These are phyloP conservation scores for Xylariaceae sp. DNA, from an alignment of 2,329 filamentous ascomycete genomes.

Conservation along the genomic window DNA sequence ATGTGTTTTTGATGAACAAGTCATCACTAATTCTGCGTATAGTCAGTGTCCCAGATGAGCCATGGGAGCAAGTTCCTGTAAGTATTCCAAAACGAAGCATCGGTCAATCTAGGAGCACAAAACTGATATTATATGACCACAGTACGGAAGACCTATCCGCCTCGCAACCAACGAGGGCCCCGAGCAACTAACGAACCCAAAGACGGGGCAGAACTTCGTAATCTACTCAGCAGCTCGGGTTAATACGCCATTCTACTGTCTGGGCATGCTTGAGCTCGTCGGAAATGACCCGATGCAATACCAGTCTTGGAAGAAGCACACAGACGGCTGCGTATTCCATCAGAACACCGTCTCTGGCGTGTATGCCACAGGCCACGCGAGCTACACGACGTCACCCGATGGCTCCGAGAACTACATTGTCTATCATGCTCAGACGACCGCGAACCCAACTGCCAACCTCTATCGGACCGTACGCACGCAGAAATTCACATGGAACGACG, in stretches of 20 bases:
- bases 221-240: conserved; percentile 36
- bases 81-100: too few species aligned
- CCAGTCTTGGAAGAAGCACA: conserved; percentile 34
- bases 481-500: conserved; percentile 33
- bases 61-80: conserved; percentile 34
- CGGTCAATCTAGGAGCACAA: too few species aligned
- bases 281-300: conserved; percentile 36
- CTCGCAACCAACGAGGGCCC: conserved; percentile 36
- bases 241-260: conserved; percentile 36
- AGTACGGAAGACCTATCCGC: conserved; percentile 32
- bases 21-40: too few species aligned
- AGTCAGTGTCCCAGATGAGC: conserved; percentile 32
- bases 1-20: too few species aligned
- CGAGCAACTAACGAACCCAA: conserved; percentile 35
- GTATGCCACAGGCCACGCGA: conserved; percentile 35
- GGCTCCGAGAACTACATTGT: conserved; percentile 33
- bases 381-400: conserved; percentile 33
- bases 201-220: conserved; percentile 34
- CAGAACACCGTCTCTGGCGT: conserved; percentile 31
- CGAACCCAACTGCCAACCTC: conserved; percentile 29
- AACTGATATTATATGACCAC: too few species aligned
- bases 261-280: conserved; percentile 34
- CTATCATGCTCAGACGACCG: conserved; percentile 34
- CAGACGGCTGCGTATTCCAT: conserved; percentile 33
- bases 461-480: conserved; percentile 33